phyloP scores from a whole-genome alignment of 1,284 basidiomycete genomes.

The Sphaerobolus stellatus region DNA sequence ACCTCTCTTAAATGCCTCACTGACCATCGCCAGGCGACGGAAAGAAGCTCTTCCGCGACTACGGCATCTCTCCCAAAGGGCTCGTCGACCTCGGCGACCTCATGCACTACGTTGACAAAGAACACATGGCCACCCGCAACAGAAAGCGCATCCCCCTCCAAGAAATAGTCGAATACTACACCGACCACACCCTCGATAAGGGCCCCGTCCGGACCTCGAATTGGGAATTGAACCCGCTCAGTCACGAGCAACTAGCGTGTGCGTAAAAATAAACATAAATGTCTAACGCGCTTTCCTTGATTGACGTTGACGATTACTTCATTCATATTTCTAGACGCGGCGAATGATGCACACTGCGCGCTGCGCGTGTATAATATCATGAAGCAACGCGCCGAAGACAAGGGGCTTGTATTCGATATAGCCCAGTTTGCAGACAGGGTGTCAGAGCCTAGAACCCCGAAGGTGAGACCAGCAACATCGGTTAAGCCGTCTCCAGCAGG shows the following conservation, averaged over 20 bases:
- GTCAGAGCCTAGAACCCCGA: too few relatives aligned
- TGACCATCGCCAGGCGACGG: conserved; percentile 63
- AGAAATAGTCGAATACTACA: conserved; percentile 54
- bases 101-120: conserved; percentile 47
- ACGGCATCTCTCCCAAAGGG: conserved; percentile 49
- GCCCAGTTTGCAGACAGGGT: too few relatives aligned
- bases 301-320: too few relatives aligned
- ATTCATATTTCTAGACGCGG: conserved; percentile 50
- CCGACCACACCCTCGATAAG: conserved; percentile 48
- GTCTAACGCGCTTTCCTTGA: background rate
- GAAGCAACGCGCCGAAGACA: conserved; percentile 34
- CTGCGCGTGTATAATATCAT: conserved; percentile 49
- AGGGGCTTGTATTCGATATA: too few relatives aligned
- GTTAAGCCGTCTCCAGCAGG: too few relatives aligned
- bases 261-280: conserved; percentile 17
- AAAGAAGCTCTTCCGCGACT: conserved; percentile 59
- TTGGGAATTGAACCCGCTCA: conserved; percentile 55
- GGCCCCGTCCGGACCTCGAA: conserved; percentile 52
- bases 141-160: conserved; percentile 48
- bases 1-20: too few relatives aligned
- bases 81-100: conserved; percentile 59
- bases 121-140: conserved; percentile 20
- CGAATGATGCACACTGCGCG: conserved; percentile 58
- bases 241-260: conserved; percentile 49
- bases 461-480: too few relatives aligned